phyloP scores from a whole-genome alignment of 257 asterid species.

The Dorcoceras hygrometricum region DNA sequence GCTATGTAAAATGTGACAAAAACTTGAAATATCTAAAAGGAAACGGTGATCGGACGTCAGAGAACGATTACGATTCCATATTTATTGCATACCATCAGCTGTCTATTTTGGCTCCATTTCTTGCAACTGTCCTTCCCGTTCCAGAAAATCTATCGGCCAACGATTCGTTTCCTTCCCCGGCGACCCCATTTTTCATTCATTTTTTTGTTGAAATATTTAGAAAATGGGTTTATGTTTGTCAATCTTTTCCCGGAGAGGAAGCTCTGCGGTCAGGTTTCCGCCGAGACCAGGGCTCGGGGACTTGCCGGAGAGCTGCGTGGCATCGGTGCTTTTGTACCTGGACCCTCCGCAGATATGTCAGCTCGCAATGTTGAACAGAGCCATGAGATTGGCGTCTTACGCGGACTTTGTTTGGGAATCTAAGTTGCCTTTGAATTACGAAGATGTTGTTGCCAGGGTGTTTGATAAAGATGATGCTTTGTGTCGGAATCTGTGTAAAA shows the following conservation, averaged over 20 bases:
- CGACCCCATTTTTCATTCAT: neutral
- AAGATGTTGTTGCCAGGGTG: conserved; percentile 50
- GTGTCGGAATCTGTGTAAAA: conserved; percentile 40
- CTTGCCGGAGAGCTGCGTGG: conserved; percentile 82
- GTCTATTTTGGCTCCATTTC: too few species aligned
- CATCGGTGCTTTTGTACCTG: conserved; percentile 58
- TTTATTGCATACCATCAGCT: too few species aligned
- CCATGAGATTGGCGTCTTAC: conserved; percentile 69
- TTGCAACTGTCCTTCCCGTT: neutral
- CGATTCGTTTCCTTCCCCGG: neutral
- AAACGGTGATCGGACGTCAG: too few species aligned
- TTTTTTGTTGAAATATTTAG: neutral
- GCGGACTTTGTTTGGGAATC: conserved; percentile 92
- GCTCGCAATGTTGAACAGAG: conserved; percentile 59
- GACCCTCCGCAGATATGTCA: conserved; percentile 86
- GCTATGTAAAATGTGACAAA: too few species aligned
- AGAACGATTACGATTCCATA: too few species aligned
- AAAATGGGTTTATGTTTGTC: conserved; percentile 61
- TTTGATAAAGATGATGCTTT: conserved; percentile 32
- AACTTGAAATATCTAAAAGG: too few species aligned
- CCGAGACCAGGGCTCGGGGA: conserved; percentile 51
- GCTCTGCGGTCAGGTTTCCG: conserved; percentile 18
- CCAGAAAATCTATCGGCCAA: too few species aligned
- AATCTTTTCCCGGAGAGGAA: conserved; percentile 18
- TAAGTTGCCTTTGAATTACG: conserved; percentile 66